phyloP scores from a whole-genome alignment of 1,284 basidiomycete genomes.

The Cryptococcus sp. region DNA sequence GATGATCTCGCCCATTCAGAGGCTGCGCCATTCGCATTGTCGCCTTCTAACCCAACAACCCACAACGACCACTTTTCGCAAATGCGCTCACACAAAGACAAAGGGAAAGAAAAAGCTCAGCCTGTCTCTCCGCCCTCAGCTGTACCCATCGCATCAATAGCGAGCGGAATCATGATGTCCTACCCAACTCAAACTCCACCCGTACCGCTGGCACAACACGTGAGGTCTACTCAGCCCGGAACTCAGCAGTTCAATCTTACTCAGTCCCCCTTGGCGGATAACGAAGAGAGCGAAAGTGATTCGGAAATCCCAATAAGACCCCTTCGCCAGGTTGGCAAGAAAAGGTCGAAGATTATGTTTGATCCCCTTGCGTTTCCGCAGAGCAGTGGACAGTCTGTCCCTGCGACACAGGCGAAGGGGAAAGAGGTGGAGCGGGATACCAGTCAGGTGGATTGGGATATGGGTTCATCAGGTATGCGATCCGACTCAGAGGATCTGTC shows the following conservation, averaged over 20 bases:
- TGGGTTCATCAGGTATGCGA: background rate
- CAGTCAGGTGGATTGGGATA: background rate
- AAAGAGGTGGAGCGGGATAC: background rate
- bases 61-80: no score
- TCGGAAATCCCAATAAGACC: constrained; percentile 8
- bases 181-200: background rate
- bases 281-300: constrained; percentile 9
- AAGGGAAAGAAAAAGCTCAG: background rate
- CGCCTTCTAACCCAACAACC: no score
- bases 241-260: background rate
- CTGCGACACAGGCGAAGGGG: background rate
- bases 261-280: background rate
- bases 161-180: background rate
- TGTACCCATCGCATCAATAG: background rate
- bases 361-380: constrained; percentile 7
- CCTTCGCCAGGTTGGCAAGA: background rate
- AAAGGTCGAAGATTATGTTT: constrained; percentile 1
- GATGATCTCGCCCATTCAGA: no score
- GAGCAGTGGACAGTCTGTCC: background rate
- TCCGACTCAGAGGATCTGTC: constrained; percentile 18
- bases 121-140: background rate
- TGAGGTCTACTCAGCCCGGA: background rate
- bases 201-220: background rate
- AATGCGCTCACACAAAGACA: background rate
- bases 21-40: no score